Evolutionary conservation across 352 stramenopile genomes (phyloP).

Genomic region (Aphanomyces cochlioides): DNA sequence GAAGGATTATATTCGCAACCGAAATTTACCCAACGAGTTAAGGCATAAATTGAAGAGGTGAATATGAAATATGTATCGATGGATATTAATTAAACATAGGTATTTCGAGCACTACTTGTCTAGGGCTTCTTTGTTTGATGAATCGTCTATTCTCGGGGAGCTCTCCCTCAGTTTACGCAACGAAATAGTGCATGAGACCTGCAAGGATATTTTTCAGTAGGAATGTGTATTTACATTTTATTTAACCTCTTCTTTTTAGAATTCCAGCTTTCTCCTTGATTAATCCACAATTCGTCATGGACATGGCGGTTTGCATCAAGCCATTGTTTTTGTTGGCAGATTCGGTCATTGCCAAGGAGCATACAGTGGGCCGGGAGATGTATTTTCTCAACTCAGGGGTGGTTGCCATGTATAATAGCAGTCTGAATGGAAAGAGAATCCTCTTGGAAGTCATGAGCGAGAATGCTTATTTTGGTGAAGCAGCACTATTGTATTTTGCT

Average conservation of each 20-base stretch:
- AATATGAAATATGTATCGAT: not conserved
- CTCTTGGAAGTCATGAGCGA: slow-evolving; percentile 72
- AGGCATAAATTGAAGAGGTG: slow-evolving; percentile 30
- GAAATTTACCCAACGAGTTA: slow-evolving; percentile 63
- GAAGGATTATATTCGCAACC: slow-evolving; percentile 85
- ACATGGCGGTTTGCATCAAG: slow-evolving; percentile 86
- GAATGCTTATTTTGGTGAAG: slow-evolving; percentile 63
- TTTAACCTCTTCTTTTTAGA: slow-evolving; percentile 34
- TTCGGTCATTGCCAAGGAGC: slow-evolving; percentile 58
- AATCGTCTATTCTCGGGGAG: slow-evolving; percentile 68
- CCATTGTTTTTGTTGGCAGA: slow-evolving; percentile 64
- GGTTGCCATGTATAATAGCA: slow-evolving; percentile 61
- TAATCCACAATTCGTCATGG: slow-evolving; percentile 74
- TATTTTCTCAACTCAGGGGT: slow-evolving; percentile 77
- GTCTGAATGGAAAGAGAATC: slow-evolving; percentile 53
- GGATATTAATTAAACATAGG: not conserved
- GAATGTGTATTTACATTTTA: not conserved
- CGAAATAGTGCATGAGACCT: slow-evolving; percentile 73
- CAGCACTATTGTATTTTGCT: slow-evolving; percentile 66
- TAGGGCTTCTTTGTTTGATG: slow-evolving; percentile 69
- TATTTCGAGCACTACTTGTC: slow-evolving; percentile 82
- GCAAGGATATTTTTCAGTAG: slow-evolving; percentile 55
- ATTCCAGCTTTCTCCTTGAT: slow-evolving; percentile 67
- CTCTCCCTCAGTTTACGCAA: slow-evolving; percentile 69
- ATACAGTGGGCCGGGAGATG: slow-evolving; percentile 70